phyloP scores from a whole-genome alignment of 2,329 filamentous ascomycete genomes.

The Aspergillus novoparasiticus region DNA sequence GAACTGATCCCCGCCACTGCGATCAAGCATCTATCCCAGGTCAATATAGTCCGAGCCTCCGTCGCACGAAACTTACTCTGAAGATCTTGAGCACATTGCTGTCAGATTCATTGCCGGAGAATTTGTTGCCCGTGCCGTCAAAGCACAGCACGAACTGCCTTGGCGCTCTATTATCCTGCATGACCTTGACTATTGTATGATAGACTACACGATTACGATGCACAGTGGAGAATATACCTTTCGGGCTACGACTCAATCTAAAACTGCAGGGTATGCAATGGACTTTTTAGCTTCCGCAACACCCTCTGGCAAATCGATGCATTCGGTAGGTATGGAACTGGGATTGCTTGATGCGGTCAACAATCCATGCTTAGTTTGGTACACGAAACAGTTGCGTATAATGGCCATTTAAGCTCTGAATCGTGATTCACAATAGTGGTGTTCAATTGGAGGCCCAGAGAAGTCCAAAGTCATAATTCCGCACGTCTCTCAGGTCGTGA shows the following conservation, averaged over 20 bases:
- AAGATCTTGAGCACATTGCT: conserved; percentile 53
- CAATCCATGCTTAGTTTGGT: neutral
- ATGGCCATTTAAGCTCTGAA: neutral
- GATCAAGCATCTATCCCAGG: conserved; percentile 40
- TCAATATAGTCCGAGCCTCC: neutral
- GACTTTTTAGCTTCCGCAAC: neutral
- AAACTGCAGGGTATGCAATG: fast-evolving
- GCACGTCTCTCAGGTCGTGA: neutral
- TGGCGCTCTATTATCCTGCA: conserved; percentile 9
- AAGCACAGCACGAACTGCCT: conserved; percentile 48
- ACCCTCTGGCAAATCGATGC: neutral
- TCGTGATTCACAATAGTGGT: neutral
- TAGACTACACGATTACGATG: neutral
- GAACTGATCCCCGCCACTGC: conserved; percentile 42
- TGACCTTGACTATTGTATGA: neutral
- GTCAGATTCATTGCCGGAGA: conserved; percentile 46
- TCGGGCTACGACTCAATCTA: neutral
- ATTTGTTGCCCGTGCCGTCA: conserved; percentile 50
- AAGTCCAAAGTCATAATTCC: neutral
- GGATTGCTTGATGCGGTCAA: neutral
- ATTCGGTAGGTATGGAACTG: neutral
- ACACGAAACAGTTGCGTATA: neutral
- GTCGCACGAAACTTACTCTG: conserved; percentile 33
- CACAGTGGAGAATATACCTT: neutral
- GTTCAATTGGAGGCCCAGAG: neutral